Percentiles rank a stretch among this genome's conserved stretches.
Evolutionary conservation across 768 basidiomycete species (phyloP).

Genomic region (Arthromyces matolae): DNA sequence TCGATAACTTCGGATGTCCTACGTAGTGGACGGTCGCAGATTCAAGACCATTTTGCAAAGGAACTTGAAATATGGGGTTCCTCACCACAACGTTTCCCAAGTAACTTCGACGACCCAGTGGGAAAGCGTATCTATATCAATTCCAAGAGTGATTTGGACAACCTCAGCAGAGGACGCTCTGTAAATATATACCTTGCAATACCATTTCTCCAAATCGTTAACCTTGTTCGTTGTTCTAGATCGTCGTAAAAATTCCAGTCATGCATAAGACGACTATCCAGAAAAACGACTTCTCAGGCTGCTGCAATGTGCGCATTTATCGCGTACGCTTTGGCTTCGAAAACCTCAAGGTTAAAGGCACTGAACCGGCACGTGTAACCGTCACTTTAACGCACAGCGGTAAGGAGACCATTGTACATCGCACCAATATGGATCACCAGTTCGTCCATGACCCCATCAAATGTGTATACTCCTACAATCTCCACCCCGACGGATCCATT

Average conservation of each 20-base stretch:
- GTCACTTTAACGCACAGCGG: not conserved
- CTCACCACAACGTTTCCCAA: not conserved
- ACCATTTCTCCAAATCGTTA: not conserved
- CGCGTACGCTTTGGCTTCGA: not conserved
- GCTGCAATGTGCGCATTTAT: not conserved
- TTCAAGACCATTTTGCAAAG: not conserved
- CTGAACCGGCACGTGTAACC: not conserved
- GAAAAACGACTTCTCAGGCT: not conserved
- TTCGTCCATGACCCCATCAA: not conserved
- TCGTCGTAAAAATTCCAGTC: not conserved
- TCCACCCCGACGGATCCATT: not conserved
- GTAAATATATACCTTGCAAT: not conserved
- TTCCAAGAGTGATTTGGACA: not conserved
- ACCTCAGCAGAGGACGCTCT: not conserved
- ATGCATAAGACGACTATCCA: not conserved
- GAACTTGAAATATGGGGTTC: not conserved
- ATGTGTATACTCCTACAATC: not conserved
- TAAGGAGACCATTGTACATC: not conserved
- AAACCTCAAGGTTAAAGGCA: not conserved
- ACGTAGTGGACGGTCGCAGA: not conserved
- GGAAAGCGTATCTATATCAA: not conserved
- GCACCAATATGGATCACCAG: not conserved
- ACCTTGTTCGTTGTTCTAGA: not conserved
- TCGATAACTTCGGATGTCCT: not conserved
- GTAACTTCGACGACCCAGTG: not conserved